phyloP scores from a whole-genome alignment of 345 rosid species.

The Lagerstroemia speciosa region DNA sequence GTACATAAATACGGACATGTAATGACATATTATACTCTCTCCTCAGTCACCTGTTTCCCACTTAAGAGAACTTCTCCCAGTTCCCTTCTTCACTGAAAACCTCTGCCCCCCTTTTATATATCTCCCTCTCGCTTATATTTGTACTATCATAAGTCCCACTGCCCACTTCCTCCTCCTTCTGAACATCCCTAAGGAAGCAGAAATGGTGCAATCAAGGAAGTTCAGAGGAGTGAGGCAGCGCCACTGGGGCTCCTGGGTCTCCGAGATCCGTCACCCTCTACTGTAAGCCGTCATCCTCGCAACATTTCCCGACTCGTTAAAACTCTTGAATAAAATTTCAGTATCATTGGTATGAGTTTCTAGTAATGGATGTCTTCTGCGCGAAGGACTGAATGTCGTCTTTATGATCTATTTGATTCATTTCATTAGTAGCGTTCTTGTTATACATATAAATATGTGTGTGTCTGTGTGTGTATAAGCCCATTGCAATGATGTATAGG shows the following conservation, averaged over 20 bases:
- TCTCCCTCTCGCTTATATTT: background rate
- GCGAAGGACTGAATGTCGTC: no score
- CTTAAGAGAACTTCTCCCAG: background rate
- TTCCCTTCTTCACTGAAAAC: background rate
- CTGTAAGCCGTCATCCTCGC: constrained; percentile 20
- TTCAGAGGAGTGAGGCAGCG: constrained; percentile 63
- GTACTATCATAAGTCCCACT: background rate
- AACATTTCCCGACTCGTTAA: background rate
- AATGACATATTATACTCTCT: no score
- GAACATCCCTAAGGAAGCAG: background rate
- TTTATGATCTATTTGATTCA: no score
- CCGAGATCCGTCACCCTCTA: constrained; percentile 54
- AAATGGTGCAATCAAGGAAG: constrained; percentile 53
- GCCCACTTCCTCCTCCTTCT: background rate
- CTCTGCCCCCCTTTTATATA: background rate
- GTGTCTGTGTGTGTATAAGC: no score
- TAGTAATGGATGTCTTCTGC: no score
- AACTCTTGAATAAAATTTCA: background rate
- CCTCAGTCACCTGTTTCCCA: background rate
- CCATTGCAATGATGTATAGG: constrained; percentile 22
- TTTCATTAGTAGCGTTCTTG: no score
- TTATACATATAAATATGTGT: no score
- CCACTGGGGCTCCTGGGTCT: constrained; percentile 70
- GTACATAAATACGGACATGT: no score
- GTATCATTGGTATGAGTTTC: background rate